Conservation (phyloP, 345 rosid species). For the Acer saccharum region DNA sequence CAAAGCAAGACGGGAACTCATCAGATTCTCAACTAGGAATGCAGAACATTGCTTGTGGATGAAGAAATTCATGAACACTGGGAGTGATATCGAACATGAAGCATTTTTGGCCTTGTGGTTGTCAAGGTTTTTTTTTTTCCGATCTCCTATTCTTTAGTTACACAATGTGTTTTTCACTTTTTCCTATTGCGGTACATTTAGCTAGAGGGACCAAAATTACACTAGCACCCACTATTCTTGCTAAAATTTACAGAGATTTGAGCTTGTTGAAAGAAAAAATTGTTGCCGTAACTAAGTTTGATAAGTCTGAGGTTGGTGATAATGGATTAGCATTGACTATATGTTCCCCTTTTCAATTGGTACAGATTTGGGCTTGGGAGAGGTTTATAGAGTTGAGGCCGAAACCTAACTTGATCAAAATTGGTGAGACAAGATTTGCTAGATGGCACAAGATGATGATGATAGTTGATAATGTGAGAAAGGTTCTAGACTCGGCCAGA, state of each 20-base stretch:
- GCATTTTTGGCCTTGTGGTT: constrained; percentile 1
- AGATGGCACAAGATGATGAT: constrained; percentile 30
- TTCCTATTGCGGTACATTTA: constrained; percentile 47
- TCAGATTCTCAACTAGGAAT: constrained; percentile 8
- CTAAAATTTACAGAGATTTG: constrained; percentile 43
- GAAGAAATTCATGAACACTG: constrained; percentile 32
- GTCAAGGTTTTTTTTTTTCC: constrained; percentile 55
- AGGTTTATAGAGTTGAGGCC: constrained; percentile 24
- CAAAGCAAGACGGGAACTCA: constrained; percentile 1
- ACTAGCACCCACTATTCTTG: constrained; percentile 47
- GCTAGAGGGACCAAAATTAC: constrained; percentile 35
- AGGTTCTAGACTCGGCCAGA: constrained; percentile 28
- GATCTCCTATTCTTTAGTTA: neutral
- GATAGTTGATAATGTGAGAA: constrained; percentile 25
- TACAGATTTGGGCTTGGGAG: too few species aligned
- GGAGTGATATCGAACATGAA: constrained; percentile 12
- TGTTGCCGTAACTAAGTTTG: constrained; percentile 4
- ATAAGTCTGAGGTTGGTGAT: neutral
- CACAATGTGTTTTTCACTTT: constrained; percentile 2
- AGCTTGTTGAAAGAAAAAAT: constrained; percentile 23
- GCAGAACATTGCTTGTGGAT: constrained; percentile 10
- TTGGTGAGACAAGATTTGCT: constrained; percentile 39
- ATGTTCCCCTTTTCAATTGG: constrained; percentile 31
- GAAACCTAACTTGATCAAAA: constrained; percentile 29
- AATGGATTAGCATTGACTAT: neutral